Conservation (phyloP, 148 eudicot genomes). For the Rhododendron kiyosumense region DNA sequence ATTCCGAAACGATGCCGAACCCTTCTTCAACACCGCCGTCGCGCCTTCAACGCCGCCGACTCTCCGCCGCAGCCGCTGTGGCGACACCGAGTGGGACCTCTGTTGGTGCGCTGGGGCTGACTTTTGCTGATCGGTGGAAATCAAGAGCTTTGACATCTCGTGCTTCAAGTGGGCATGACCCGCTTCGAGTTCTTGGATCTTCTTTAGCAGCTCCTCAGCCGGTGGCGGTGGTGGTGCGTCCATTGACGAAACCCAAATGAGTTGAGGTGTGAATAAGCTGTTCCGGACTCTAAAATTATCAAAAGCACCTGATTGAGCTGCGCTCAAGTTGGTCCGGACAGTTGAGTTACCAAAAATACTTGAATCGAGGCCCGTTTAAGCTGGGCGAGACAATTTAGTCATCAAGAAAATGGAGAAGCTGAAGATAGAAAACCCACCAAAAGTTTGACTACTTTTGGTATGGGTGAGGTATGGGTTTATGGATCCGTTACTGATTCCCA, state of each 20-base stretch:
- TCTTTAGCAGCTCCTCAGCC: conserved; percentile 65
- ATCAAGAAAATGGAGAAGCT: background rate
- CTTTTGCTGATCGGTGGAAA: conserved; percentile 14
- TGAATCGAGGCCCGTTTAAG: background rate
- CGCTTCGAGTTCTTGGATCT: conserved; percentile 74
- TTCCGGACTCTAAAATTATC: too few species aligned
- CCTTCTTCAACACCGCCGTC: conserved; percentile 38
- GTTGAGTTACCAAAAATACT: too few species aligned
- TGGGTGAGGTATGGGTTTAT: background rate
- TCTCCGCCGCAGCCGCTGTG: conserved; percentile 42
- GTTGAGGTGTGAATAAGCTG: background rate
- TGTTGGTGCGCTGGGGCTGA: conserved; percentile 14
- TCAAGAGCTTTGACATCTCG: conserved; percentile 65
- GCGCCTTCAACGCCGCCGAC: conserved; percentile 19
- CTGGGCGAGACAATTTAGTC: background rate
- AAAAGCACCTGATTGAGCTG: background rate
- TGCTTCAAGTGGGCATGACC: conserved; percentile 76
- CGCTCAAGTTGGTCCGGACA: background rate
- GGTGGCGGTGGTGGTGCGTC: conserved; percentile 33
- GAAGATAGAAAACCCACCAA: background rate
- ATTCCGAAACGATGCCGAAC: conserved; percentile 49
- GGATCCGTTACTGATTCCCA: conserved; percentile 1
- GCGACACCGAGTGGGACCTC: conserved; percentile 77
- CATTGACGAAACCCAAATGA: conserved; percentile 8
- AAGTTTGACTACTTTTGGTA: background rate